A percentile compares a stretch with the other conserved stretches of the same genome.
Evolutionary conservation across 2,329 filamentous ascomycete genomes (phyloP).

Genomic region (Penicillium frequentans): DNA sequence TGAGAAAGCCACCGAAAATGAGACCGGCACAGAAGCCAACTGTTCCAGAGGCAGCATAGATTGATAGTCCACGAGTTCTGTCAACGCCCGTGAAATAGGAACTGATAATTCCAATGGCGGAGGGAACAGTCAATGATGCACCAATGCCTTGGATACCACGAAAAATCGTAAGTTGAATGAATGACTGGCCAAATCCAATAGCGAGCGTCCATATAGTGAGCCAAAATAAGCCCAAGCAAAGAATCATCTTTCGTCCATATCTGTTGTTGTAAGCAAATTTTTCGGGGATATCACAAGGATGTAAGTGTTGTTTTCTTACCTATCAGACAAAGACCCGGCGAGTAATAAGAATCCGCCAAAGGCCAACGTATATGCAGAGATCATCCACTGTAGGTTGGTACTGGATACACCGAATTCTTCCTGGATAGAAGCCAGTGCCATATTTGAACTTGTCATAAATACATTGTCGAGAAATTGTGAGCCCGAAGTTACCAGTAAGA

Average conservation of each 20-base stretch:
- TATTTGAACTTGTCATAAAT: constrained; percentile 46
- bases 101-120: constrained; percentile 48
- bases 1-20: constrained; percentile 41
- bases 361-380: constrained; percentile 43
- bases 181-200: constrained; percentile 43
- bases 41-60: constrained; percentile 42
- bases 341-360: constrained; percentile 33
- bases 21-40: constrained; percentile 44
- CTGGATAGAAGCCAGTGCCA: constrained; percentile 44
- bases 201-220: constrained; percentile 38
- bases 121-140: constrained; percentile 49
- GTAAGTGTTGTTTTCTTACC: constrained; percentile 1
- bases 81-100: constrained; percentile 42
- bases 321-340: constrained; percentile 16
- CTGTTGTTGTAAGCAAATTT: constrained; percentile 11
- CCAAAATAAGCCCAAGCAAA: constrained; percentile 39
- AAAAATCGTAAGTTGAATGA: constrained; percentile 38
- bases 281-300: neutral
- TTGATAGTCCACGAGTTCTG: constrained; percentile 40
- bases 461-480: constrained; percentile 48
- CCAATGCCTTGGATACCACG: constrained; percentile 51
- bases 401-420: constrained; percentile 36
- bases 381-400: constrained; percentile 44
- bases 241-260: constrained; percentile 41
- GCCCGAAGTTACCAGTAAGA: constrained; percentile 43